A percentile compares a stretch with the other conserved stretches of the same genome.
Evolutionary conservation across 2,329 filamentous ascomycete genomes (phyloP).

Genomic region (Nothopassalora personata): DNA sequence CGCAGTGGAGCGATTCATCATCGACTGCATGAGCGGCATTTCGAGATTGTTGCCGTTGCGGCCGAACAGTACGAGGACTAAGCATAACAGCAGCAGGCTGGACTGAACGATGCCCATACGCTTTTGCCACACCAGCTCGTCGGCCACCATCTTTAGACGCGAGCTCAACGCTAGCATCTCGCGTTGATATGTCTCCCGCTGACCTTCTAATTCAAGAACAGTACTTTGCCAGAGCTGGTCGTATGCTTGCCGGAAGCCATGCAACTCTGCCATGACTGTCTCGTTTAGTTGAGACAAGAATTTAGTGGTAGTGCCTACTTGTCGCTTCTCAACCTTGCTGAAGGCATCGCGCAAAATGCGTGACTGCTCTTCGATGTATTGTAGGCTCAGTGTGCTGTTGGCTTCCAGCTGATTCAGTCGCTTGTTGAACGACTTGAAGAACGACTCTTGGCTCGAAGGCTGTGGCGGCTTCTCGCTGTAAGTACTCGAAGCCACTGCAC

Average conservation of each 20-base stretch:
- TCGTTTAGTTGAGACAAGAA: slow-evolving; percentile 83
- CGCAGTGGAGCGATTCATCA: slow-evolving; percentile 34
- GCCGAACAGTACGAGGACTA: slow-evolving; percentile 81
- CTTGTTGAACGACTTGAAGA: slow-evolving; percentile 95
- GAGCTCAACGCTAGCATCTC: slow-evolving; percentile 78
- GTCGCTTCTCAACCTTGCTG: slow-evolving; percentile 77
- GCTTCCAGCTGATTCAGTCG: slow-evolving; percentile 84
- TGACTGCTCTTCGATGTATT: slow-evolving; percentile 96
- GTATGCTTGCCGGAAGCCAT: slow-evolving; percentile 75
- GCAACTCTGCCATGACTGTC: slow-evolving; percentile 77
- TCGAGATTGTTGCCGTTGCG: slow-evolving; percentile 32
- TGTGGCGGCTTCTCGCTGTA: slow-evolving; percentile 38
- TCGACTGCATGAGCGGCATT: slow-evolving; percentile 43
- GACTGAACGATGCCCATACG: slow-evolving; percentile 91
- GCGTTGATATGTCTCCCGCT: slow-evolving; percentile 75
- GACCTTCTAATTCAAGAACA: slow-evolving; percentile 81
- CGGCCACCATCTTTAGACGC: slow-evolving; percentile 81
- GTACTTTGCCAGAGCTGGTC: slow-evolving; percentile 97
- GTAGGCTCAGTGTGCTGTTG: slow-evolving; percentile 85
- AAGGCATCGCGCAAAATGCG: slow-evolving; percentile 83
- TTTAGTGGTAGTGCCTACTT: slow-evolving; percentile 72
- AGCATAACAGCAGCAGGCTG: slow-evolving; percentile 76
- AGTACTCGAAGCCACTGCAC: background rate
- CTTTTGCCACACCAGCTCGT: slow-evolving; percentile 79
- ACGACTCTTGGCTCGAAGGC: slow-evolving; percentile 91